Evolutionary conservation across 371 early-diverging fungal genomes (phyloP), one percentile per base, ranked within the genome.

Genomic region (Mortierella sp.): DNA sequence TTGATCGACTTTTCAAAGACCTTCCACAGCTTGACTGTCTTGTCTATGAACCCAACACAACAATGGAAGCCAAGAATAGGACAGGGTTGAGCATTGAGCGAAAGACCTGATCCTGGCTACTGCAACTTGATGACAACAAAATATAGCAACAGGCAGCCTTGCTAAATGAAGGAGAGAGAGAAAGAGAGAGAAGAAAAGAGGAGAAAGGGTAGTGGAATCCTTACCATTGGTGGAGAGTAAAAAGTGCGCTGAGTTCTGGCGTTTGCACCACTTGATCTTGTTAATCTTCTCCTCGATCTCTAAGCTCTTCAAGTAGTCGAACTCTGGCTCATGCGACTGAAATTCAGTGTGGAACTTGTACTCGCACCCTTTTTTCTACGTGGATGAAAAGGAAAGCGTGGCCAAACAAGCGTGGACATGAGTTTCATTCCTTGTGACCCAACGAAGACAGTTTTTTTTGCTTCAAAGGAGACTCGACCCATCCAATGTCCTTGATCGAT

Each of bases 281-380:
- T 98, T 97, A 81, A 99, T 98, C 83, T 98, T 97, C 81, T 99
- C 99, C 82, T 97, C 96, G 68, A 99, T 98, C 81, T 98, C 99
- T 80, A 98, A 88, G 86, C 95, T 95, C 87, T 99, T 98, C 57
- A 99, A 88, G 84, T 98, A 98, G 85, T 99, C 99, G 74, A 99
- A 99, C 86, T 98, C 98, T 47, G 98, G 95, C 83, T 97, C 96
- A 86, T 99, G 99, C 61, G 97, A 97, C 82, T 98, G 98, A 74
- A 98, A 98, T 81, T 98, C 98, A 43, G 98, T 97, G 74, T 94
- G 94, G 76, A 98, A 98, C 85, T 94, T 94, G 89, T 98, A 98
- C 83, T 97, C 98, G 84, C 97, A 97, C 7, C 93, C 92, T 82
- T 96, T 94, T 86, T 97, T 98, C 97, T 97, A 80, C 46, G 48